These are phyloP conservation scores for Psidium friedrichsthalianum DNA, from an alignment of 345 rosid genomes.

Conservation along the genomic window DNA sequence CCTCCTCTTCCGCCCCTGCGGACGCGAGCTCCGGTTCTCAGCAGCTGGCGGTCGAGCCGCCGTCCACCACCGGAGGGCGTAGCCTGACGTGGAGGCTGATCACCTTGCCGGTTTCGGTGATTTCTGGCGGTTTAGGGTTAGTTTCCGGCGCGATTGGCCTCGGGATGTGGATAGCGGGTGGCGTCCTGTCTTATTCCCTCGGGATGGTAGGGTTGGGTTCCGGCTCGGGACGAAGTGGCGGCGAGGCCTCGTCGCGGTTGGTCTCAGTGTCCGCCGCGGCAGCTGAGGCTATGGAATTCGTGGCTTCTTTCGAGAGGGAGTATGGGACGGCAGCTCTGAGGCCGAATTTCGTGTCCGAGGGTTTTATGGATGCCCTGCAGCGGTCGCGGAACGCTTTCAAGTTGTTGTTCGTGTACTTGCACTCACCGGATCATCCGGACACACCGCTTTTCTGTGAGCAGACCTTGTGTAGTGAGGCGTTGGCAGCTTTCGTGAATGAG, in stretches of 20 bases:
- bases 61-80: constrained; percentile 18
- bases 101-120: constrained; percentile 70
- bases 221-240: constrained; percentile 17
- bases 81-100: constrained; percentile 77
- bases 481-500: constrained; percentile 72
- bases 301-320: constrained; percentile 71
- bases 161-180: constrained; percentile 95
- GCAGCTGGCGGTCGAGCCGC: neutral
- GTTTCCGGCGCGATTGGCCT: constrained; percentile 85
- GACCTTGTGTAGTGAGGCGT: constrained; percentile 54
- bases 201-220: constrained; percentile 73
- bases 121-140: constrained; percentile 80
- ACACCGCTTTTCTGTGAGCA: constrained; percentile 64
- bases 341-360: constrained; percentile 73
- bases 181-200: constrained; percentile 72
- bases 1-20: constrained; percentile 15
- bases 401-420: constrained; percentile 83
- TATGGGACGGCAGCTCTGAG: constrained; percentile 28
- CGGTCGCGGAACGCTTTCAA: constrained; percentile 65
- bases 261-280: constrained; percentile 55
- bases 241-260: constrained; percentile 40
- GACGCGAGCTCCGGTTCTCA: neutral
- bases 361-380: constrained; percentile 93
- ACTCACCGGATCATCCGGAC: constrained; percentile 95
- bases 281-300: constrained; percentile 66